Percentiles rank a stretch among this genome's conserved stretches.
phyloP scores from a whole-genome alignment of 75 land plant genomes.

The Pseudotsuga menziesii region DNA sequence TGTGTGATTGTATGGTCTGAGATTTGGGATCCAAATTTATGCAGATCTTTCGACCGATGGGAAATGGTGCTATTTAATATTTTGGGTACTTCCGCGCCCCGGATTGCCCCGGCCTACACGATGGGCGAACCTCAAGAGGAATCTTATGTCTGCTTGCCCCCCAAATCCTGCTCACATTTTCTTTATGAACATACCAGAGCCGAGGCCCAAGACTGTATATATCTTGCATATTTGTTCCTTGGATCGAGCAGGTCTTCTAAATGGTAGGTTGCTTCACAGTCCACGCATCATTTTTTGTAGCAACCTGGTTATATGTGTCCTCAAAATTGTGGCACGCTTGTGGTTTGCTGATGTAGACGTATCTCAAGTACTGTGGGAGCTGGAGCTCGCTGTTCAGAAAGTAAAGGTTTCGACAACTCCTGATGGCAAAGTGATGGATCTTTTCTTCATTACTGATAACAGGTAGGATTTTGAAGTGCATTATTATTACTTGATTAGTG shows the following conservation, averaged over 20 bases:
- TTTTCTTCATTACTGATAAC: slow-evolving; percentile 78
- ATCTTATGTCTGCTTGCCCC: slow-evolving; percentile 49
- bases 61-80: slow-evolving; percentile 65
- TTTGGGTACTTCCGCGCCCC: slow-evolving; percentile 46
- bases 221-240: slow-evolving; percentile 42
- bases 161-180: slow-evolving; percentile 25
- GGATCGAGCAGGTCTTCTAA: slow-evolving; percentile 52
- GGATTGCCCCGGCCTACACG: slow-evolving; percentile 14
- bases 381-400: slow-evolving; percentile 72
- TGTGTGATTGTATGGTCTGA: neutral
- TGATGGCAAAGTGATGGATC: slow-evolving; percentile 69
- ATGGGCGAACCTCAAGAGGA: slow-evolving; percentile 52
- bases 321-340: slow-evolving; percentile 3
- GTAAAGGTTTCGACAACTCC: slow-evolving; percentile 83
- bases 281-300: neutral
- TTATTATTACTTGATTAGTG: too few species aligned
- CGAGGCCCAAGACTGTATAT: slow-evolving; percentile 34
- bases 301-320: neutral
- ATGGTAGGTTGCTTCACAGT: slow-evolving; percentile 30
- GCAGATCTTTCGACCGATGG: slow-evolving; percentile 73
- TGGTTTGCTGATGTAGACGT: neutral
- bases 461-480: slow-evolving; percentile 35
- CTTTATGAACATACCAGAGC: slow-evolving; percentile 9
- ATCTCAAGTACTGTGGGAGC: slow-evolving; percentile 43
- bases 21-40: neutral